Base-by-base conservation (phyloP, 306 rosid genomes). In the Vigna nakashimae region DNA sequence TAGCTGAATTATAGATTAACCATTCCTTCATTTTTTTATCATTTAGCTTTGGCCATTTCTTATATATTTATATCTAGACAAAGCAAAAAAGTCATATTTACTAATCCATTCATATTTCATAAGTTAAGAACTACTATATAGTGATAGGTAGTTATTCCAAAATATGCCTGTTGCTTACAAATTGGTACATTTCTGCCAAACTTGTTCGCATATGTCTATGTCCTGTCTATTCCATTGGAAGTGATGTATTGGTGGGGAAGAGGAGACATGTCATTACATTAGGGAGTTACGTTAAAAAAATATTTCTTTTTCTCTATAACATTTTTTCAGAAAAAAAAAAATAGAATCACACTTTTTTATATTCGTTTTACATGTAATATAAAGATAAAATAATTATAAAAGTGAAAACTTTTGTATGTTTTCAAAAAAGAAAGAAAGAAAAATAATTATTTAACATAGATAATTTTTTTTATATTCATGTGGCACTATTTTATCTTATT, bases 161-260 rank as follows among this genome's bases (percentile, higher is more conserved):
- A 72, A 80, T 55, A 50, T 59, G 34, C 49, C 24, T 48, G 69
- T 71, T 71, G 78, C 80, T 77, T 65, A 71, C 72, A 65, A 76
- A 76, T 71, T 50, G 76, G 70, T 76, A 71, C 82, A 70, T 46
- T 76, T 77, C 72, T 80, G 82, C 82, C 80, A 74, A 84, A 80
- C 80, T 76, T 84, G 67, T 48, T 76, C 42, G 50, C 40, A 63
- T 71, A 42, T 56, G 84, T 74, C 49, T 62, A 40, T 60, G 81
- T 70, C 26, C 8, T 38, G 81, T 74, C 78, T 45, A 74, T 79
- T 83, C 75, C 5, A 70, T 55, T 32, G 34, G 59, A 65, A 74
- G 26, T 74, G 60, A 76, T 67, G 46, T 42, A 55, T 59, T 79
- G 79, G 87, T 43, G 76, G 84, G 79, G 81, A 75, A 73, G 80